phyloP scores from a whole-genome alignment of 2,329 filamentous ascomycete genomes.

The Fusarium nurragi region DNA sequence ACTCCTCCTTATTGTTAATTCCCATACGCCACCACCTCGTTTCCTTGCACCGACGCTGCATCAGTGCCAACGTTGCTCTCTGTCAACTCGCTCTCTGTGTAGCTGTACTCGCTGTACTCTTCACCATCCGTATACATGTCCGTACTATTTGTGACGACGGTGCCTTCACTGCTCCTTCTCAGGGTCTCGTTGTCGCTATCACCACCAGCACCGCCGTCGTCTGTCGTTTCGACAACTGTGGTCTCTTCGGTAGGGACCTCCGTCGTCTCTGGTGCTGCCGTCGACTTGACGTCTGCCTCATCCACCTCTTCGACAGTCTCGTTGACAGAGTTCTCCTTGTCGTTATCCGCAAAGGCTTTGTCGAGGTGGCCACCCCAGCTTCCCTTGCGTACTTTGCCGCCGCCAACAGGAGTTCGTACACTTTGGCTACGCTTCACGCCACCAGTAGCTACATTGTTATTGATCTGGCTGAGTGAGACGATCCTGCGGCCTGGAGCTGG shows the following conservation, averaged over 20 bases:
- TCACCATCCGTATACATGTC: constrained; percentile 52
- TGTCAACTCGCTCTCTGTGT: constrained; percentile 60
- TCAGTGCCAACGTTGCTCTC: constrained; percentile 52
- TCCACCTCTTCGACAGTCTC: constrained; percentile 70
- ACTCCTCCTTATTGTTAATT: constrained; percentile 29
- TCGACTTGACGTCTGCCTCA: constrained; percentile 44
- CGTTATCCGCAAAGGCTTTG: constrained; percentile 63
- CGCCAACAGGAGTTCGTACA: constrained; percentile 68
- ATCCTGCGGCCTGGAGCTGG: constrained; percentile 75
- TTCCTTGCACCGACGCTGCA: constrained; percentile 43
- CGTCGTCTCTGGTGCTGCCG: constrained; percentile 19
- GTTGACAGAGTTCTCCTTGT: constrained; percentile 70
- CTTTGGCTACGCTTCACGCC: constrained; percentile 82
- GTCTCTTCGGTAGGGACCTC: constrained; percentile 41
- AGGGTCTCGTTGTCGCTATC: constrained; percentile 63
- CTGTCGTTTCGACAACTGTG: constrained; percentile 37
- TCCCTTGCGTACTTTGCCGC: constrained; percentile 65
- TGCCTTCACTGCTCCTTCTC: constrained; percentile 60
- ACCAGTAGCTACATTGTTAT: constrained; percentile 72
- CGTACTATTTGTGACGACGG: constrained; percentile 56
- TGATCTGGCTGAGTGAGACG: constrained; percentile 90
- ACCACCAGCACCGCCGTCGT: constrained; percentile 39
- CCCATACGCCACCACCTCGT: constrained; percentile 51
- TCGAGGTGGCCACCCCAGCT: constrained; percentile 70
- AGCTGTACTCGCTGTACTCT: constrained; percentile 53